Percentiles rank a stretch among this genome's conserved stretches.
phyloP scores from a whole-genome alignment of 1,139 yeast genomes.

The Kodamaea plutei region DNA sequence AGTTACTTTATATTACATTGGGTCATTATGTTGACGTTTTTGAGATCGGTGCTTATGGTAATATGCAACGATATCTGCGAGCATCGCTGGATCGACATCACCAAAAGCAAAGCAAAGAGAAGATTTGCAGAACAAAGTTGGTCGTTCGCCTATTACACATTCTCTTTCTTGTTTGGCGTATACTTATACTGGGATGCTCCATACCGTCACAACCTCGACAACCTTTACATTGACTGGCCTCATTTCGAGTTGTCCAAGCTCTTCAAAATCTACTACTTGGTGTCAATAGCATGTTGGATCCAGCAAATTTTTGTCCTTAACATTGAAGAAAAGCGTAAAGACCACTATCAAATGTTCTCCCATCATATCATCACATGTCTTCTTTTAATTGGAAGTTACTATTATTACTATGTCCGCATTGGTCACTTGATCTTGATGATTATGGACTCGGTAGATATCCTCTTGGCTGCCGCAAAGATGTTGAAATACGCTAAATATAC shows the following conservation, averaged over 20 bases:
- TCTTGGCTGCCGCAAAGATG: conserved; percentile 70
- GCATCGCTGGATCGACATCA: conserved; percentile 30
- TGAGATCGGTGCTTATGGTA: conserved; percentile 59
- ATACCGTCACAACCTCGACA: conserved; percentile 56
- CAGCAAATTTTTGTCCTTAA: conserved; percentile 76
- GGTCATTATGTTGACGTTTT: conserved; percentile 53
- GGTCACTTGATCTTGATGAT: conserved; percentile 75
- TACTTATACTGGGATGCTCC: conserved; percentile 54
- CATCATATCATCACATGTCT: conserved; percentile 81
- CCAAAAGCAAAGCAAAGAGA: conserved; percentile 46
- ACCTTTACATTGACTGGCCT: conserved; percentile 75
- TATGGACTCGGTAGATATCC: conserved; percentile 81
- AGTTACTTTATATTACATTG: conserved; percentile 51
- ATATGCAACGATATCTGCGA: conserved; percentile 15
- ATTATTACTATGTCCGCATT: conserved; percentile 65
- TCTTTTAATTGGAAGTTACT: conserved; percentile 69
- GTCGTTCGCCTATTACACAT: conserved; percentile 60
- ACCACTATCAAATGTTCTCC: conserved; percentile 78
- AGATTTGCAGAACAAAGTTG: conserved; percentile 89
- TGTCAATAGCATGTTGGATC: conserved; percentile 73
- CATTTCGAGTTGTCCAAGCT: conserved; percentile 46
- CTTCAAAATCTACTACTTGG: conserved; percentile 69
- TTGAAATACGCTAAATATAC: conserved; percentile 66
- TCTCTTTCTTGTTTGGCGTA: conserved; percentile 56
- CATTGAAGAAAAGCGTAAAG: conserved; percentile 76